Conservation (phyloP, 2,329 filamentous ascomycete species). For the Botrytis fabae region DNA sequence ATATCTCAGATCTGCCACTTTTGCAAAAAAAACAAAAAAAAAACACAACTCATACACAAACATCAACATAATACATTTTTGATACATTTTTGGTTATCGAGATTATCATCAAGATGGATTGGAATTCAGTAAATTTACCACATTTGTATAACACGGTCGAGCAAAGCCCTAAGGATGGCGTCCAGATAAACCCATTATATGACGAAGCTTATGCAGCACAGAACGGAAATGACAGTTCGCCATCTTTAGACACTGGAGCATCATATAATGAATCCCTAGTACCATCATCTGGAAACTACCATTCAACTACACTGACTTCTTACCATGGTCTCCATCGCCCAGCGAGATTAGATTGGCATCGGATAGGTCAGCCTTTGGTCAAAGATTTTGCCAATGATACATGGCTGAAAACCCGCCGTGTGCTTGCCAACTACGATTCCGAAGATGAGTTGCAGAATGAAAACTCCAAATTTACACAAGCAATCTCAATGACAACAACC, state of each 20-base stretch:
- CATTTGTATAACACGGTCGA: background rate
- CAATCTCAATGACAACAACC: background rate
- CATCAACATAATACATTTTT: constrained; percentile 3
- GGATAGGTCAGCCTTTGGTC: background rate
- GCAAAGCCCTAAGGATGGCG: background rate
- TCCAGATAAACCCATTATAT: background rate
- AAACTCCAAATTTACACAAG: background rate
- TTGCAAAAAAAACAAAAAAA: too few relatives aligned
- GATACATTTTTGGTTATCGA: background rate
- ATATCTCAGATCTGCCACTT: background rate
- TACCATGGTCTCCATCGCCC: constrained; percentile 4
- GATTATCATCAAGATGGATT: constrained; percentile 12
- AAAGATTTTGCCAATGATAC: background rate
- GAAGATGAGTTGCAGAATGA: background rate
- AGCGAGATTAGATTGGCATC: constrained; percentile 10
- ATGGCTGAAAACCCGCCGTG: background rate
- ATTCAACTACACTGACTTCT: background rate
- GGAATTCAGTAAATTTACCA: constrained; percentile 11
- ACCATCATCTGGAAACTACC: background rate
- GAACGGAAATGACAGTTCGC: background rate
- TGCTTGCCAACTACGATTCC: background rate
- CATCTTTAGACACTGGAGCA: background rate
- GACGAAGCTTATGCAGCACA: background rate
- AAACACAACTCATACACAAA: background rate
- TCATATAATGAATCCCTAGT: background rate